Conservation (phyloP, 306 rosid genomes). For the Echinosophora koreensis region DNA sequence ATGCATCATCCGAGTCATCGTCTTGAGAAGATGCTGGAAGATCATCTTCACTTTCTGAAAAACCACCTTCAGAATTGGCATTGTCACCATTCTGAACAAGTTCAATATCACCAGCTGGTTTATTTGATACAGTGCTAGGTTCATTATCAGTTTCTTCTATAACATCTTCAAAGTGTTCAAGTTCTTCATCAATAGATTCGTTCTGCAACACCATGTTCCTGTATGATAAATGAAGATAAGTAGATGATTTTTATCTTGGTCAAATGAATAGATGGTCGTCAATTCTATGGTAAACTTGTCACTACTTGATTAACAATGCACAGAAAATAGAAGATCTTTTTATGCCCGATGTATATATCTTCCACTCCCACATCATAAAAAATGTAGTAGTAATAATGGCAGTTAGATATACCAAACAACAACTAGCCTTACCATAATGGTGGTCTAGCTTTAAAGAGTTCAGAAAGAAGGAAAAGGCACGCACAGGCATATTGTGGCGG, state of each 20-base stretch:
- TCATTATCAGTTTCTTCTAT: conserved; percentile 65
- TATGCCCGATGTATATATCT: not conserved
- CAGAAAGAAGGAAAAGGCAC: conserved; percentile 93
- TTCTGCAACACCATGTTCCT: conserved; percentile 86
- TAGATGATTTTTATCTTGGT: not conserved
- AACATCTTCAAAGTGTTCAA: conserved; percentile 93
- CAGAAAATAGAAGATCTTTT: not conserved
- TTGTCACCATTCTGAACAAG: conserved; percentile 46
- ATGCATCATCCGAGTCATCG: conserved; percentile 68
- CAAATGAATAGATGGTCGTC: not conserved
- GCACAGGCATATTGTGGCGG: conserved; percentile 98
- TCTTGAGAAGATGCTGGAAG: conserved; percentile 69
- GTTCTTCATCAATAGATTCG: conserved; percentile 81
- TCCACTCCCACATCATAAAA: not conserved
- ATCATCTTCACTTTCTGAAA: conserved; percentile 70
- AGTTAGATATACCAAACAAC: not conserved
- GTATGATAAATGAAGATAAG: conserved; percentile 36
- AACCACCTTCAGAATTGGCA: conserved; percentile 58
- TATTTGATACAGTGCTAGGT: conserved; percentile 52
- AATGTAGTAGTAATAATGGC: not conserved
- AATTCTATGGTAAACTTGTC: conserved; percentile 14
- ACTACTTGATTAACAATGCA: not conserved
- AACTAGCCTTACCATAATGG: conserved; percentile 72
- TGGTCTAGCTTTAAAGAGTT: conserved; percentile 92
- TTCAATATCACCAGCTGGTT: conserved; percentile 44